phyloP scores from a whole-genome alignment of 2,329 filamentous ascomycete genomes.

The Shiraia sp. region DNA sequence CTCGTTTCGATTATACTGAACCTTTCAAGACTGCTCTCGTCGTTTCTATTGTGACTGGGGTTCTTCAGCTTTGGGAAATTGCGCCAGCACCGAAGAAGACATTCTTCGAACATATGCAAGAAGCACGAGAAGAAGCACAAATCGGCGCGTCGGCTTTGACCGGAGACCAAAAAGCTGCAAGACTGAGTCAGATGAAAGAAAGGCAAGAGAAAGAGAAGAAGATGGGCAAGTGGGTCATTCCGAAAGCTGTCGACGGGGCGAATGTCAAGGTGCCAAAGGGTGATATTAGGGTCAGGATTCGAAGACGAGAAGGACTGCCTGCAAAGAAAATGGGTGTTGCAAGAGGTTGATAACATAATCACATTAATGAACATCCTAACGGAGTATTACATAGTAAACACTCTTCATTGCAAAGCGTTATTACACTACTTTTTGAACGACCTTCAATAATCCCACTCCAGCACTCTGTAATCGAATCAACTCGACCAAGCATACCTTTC shows the following conservation, averaged over 20 bases:
- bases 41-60: constrained; percentile 34
- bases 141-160: constrained; percentile 29
- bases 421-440: too few relatives aligned
- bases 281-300: constrained; percentile 60
- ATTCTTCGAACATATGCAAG: constrained; percentile 37
- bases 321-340: background rate
- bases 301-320: constrained; percentile 37
- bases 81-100: constrained; percentile 37
- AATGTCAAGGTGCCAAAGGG: constrained; percentile 56
- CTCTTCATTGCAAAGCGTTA: too few relatives aligned
- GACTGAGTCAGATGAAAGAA: constrained; percentile 9
- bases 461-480: too few relatives aligned
- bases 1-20: constrained; percentile 14
- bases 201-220: constrained; percentile 12
- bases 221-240: constrained; percentile 53
- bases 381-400: too few relatives aligned
- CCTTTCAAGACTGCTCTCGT: constrained; percentile 30
- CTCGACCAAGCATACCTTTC: too few relatives aligned
- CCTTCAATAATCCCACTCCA: too few relatives aligned
- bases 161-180: constrained; percentile 13
- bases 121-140: constrained; percentile 35
- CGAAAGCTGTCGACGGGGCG: constrained; percentile 51
- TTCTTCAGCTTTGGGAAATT: constrained; percentile 43
- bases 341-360: too few relatives aligned
- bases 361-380: too few relatives aligned